phyloP scores from a whole-genome alignment of 305 asterid genomes.

The Stenogyne calaminthoides region DNA sequence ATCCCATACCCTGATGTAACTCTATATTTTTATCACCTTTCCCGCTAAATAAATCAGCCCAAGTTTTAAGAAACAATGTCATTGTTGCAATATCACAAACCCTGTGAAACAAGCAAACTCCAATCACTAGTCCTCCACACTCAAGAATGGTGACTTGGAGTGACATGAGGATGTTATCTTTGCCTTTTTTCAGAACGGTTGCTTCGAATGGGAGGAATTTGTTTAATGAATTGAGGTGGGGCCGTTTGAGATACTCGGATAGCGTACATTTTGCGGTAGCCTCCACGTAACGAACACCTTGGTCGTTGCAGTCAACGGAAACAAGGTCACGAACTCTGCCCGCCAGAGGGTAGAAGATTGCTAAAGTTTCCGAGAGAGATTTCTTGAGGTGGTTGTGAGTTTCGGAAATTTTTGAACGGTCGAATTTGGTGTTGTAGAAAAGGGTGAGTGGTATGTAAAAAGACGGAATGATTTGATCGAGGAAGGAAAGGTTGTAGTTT shows the following conservation, averaged over 20 bases:
- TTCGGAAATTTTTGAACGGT: not conserved
- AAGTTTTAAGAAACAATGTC: not conserved
- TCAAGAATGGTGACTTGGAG: not conserved
- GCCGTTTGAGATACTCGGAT: not conserved
- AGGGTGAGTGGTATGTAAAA: constrained; percentile 9
- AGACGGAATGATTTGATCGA: not conserved
- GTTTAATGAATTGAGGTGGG: not conserved
- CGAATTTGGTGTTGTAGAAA: constrained; percentile 10
- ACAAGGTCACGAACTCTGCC: constrained; percentile 1
- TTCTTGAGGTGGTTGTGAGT: not conserved
- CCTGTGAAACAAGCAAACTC: not conserved
- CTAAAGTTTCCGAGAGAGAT: constrained; percentile 19
- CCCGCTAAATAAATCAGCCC: constrained; percentile 5
- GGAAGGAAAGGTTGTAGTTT: constrained; percentile 15
- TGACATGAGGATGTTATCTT: not conserved
- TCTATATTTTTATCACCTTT: not conserved
- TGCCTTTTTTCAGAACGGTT: not conserved
- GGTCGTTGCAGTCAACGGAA: constrained; percentile 6
- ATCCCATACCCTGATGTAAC: not conserved
- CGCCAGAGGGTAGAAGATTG: constrained; percentile 20
- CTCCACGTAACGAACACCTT: not conserved
- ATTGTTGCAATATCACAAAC: not conserved
- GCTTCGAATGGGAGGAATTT: constrained; percentile 1
- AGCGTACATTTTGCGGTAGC: not conserved
- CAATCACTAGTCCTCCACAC: constrained; percentile 23